Evolutionary conservation across 305 asterid species (phyloP).

Genomic region (Nicotiana rustica): DNA sequence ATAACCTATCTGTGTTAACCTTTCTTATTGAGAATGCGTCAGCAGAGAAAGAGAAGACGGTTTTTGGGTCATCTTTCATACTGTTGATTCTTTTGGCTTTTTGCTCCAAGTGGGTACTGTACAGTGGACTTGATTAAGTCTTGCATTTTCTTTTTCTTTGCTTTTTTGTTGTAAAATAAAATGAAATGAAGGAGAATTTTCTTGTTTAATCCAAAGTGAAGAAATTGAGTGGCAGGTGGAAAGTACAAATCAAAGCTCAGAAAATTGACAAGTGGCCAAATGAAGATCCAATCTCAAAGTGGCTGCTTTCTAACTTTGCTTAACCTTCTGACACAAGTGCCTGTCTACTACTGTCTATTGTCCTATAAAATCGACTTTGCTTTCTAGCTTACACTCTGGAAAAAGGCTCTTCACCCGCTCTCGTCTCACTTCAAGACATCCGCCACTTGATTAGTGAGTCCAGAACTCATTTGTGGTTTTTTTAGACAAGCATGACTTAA

Average conservation of each 20-base stretch:
- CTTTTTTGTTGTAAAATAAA: background rate
- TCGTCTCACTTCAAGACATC: background rate
- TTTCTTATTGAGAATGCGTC: conserved; percentile 46
- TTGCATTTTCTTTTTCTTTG: background rate
- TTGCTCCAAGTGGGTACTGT: conserved; percentile 12
- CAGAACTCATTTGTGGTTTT: no score
- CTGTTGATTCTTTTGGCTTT: conserved; percentile 38
- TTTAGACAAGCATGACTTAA: no score
- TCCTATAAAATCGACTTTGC: conserved; percentile 10
- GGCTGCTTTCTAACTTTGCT: background rate
- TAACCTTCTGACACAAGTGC: conserved; percentile 30
- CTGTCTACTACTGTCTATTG: conserved; percentile 18
- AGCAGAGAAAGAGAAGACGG: conserved; percentile 34
- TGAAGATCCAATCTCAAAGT: background rate
- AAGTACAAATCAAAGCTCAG: conserved; percentile 33
- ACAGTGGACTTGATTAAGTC: background rate
- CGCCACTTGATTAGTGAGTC: background rate
- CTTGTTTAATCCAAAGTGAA: conserved; percentile 33
- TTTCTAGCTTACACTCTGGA: background rate
- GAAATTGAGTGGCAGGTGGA: conserved; percentile 41
- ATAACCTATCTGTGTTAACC: conserved; percentile 41
- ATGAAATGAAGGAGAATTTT: background rate
- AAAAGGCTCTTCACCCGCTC: background rate
- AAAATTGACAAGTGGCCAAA: conserved; percentile 47
- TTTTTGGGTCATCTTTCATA: conserved; percentile 35